Conservation (phyloP, 371 early-diverging fungal genomes). For the Phascolomyces articulosus region DNA sequence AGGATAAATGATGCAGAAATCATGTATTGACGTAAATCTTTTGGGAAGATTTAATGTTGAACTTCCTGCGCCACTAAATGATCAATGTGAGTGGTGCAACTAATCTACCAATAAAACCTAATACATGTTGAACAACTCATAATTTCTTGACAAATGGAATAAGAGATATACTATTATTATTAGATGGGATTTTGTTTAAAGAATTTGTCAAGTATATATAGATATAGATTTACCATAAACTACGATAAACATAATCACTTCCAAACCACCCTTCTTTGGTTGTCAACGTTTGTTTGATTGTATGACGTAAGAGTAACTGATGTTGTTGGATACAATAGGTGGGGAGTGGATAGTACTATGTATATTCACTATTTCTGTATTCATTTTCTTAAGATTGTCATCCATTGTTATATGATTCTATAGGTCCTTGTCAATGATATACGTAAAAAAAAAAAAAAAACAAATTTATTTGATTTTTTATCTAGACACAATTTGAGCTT, state of each 20-base stretch:
- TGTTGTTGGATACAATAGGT: conserved; percentile 6
- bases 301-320: conserved; percentile 5
- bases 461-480: no score
- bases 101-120: conserved; percentile 55
- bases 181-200: no score
- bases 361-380: no score
- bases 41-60: conserved; percentile 46
- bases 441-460: no score
- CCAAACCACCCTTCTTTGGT: conserved; percentile 32
- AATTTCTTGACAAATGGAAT: conserved; percentile 23
- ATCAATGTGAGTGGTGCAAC: conserved; percentile 52
- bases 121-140: no score
- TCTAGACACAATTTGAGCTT: no score
- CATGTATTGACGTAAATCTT: conserved; percentile 48
- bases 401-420: no score
- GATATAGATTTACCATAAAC: conserved; percentile 33
- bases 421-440: no score
- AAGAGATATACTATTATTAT: conserved; percentile 32
- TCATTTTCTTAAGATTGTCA: no score
- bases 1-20: conserved; percentile 52
- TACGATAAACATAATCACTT: conserved; percentile 31
- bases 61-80: conserved; percentile 47
- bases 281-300: conserved; percentile 14
- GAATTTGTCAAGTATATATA: no score
- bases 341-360: no score